Conservation (phyloP, 2,329 filamentous ascomycete genomes). For the Nakataea oryzae region DNA sequence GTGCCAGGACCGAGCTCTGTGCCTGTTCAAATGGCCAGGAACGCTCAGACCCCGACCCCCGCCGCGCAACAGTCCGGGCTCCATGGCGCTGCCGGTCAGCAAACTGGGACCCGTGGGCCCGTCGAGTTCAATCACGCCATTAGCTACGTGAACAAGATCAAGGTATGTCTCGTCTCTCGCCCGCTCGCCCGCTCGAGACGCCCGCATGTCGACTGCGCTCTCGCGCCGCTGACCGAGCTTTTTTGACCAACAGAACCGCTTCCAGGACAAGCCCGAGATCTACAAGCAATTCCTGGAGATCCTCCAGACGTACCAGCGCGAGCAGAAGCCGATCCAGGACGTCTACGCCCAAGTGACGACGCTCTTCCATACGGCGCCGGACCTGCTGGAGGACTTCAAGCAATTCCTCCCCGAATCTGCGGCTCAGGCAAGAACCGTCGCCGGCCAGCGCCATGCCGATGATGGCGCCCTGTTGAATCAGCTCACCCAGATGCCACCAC, state of each 20-base stretch:
- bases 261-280: conserved; percentile 91
- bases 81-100: conserved; percentile 49
- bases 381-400: conserved; percentile 95
- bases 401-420: conserved; percentile 91
- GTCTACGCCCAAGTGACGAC: conserved; percentile 95
- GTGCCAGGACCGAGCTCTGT: background rate
- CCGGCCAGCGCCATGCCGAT: conserved; percentile 52
- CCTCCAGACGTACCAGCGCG: conserved; percentile 92
- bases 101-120: conserved; percentile 72
- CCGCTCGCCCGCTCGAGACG: background rate
- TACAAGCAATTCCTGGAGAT: conserved; percentile 99
- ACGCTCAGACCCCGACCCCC: conserved; percentile 50
- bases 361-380: conserved; percentile 84
- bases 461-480: conserved; percentile 42
- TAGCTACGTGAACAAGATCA: conserved; percentile 99
- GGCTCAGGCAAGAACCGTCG: conserved; percentile 45
- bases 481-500: conserved; percentile 44
- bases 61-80: conserved; percentile 35
- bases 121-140: conserved; percentile 99
- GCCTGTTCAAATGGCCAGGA: conserved; percentile 19
- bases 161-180: conserved; percentile 60
- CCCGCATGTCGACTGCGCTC: background rate
- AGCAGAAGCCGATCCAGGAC: conserved; percentile 96
- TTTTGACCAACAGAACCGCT: conserved; percentile 62
- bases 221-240: background rate